phyloP scores from a whole-genome alignment of 169 alveolate species.

The Eimeria sp. region DNA sequence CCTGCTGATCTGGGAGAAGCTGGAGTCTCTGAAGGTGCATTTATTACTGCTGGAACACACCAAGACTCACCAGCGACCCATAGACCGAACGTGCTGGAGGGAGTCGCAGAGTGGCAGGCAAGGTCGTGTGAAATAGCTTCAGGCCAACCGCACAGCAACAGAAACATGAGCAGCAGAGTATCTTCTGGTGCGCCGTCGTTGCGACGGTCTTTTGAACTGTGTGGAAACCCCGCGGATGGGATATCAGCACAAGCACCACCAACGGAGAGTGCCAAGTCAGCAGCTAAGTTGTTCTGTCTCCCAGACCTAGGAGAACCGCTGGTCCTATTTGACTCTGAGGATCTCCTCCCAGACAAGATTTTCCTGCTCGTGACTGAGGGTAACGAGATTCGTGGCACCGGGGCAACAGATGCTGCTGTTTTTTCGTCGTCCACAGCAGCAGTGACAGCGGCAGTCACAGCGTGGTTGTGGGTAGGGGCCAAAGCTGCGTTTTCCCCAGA shows the following conservation, averaged over 20 bases:
- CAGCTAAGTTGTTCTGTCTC: conserved; percentile 56
- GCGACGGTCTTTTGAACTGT: conserved; percentile 29
- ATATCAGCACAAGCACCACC: not conserved
- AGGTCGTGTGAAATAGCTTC: not conserved
- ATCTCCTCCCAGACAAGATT: conserved; percentile 26
- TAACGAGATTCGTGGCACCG: not conserved
- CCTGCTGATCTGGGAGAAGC: conserved; percentile 3
- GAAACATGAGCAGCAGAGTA: conserved; percentile 39
- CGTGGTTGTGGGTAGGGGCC: conserved; percentile 72
- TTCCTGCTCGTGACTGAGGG: conserved; percentile 44
- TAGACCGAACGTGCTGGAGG: conserved; percentile 14
- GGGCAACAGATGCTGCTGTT: not conserved
- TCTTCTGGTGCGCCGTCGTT: conserved; percentile 26
- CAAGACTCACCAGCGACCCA: not conserved
- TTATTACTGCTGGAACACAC: not conserved
- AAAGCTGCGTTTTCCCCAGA: conserved; percentile 17
- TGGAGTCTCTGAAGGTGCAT: conserved; percentile 27
- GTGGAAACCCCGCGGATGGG: conserved; percentile 1
- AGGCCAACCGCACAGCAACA: not conserved
- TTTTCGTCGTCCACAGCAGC: not conserved
- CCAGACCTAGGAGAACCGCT: conserved; percentile 44
- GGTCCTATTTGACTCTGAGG: conserved; percentile 55
- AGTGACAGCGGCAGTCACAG: not conserved
- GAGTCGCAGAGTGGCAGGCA: conserved; percentile 3
- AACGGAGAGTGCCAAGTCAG: not conserved